phyloP scores from a whole-genome alignment of 192 early-diverging fungal species.

The Lunasporangiospora selenospora region DNA sequence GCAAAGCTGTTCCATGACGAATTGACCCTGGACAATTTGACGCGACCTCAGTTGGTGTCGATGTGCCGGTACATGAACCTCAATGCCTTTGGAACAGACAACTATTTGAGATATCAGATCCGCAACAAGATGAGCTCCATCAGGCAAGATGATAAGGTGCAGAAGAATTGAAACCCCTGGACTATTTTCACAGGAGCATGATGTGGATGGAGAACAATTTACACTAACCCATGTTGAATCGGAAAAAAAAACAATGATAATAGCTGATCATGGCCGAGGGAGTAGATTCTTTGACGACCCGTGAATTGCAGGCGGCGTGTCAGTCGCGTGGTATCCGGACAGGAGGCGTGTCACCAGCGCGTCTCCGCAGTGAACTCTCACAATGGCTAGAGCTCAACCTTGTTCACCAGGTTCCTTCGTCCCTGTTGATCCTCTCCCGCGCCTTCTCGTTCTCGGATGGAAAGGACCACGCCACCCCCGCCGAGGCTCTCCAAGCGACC shows the following conservation, averaged over 20 bases:
- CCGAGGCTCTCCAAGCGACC: slow-evolving; percentile 92
- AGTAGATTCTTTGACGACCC: slow-evolving; percentile 86
- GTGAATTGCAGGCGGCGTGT: slow-evolving; percentile 89
- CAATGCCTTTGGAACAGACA: slow-evolving; percentile 98
- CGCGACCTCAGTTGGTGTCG: slow-evolving; percentile 92
- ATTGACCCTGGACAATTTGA: slow-evolving; percentile 90
- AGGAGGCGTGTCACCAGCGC: slow-evolving; percentile 87
- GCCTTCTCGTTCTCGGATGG: slow-evolving; percentile 81
- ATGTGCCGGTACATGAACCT: slow-evolving; percentile 97
- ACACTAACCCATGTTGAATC: neutral
- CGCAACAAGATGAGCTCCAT: slow-evolving; percentile 86
- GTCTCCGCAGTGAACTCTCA: slow-evolving; percentile 84
- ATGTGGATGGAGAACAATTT: neutral
- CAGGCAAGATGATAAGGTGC: slow-evolving; percentile 83
- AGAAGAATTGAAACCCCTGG: slow-evolving; percentile 1
- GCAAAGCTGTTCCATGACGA: slow-evolving; percentile 94
- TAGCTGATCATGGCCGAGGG: slow-evolving; percentile 86
- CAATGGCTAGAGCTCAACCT: slow-evolving; percentile 98
- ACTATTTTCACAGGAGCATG: neutral
- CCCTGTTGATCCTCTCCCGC: slow-evolving; percentile 88
- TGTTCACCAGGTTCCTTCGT: slow-evolving; percentile 89
- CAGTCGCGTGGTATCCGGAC: slow-evolving; percentile 88
- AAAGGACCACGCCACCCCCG: slow-evolving; percentile 51
- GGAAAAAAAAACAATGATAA: neutral
- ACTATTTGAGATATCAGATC: slow-evolving; percentile 92